Conservation (phyloP, 2,329 filamentous ascomycete species). For the Trichoderma arundinaceum region DNA sequence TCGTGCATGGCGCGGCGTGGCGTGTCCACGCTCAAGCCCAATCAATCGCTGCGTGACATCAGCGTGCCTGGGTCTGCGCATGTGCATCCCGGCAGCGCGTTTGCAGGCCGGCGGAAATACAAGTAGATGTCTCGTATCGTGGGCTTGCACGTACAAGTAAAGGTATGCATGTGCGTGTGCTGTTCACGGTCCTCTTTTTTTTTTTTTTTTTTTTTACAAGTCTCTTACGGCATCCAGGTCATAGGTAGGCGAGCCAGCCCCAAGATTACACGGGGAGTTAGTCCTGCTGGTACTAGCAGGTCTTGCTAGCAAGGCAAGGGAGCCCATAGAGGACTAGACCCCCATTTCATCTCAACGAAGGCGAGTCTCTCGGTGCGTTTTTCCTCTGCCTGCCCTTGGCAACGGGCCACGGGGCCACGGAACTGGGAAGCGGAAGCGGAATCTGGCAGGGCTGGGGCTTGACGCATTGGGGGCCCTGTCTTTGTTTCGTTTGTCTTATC, state of each 20-base stretch:
- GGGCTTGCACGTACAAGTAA: constrained; percentile 1
- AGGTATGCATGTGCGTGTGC: not conserved
- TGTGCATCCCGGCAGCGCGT: not conserved
- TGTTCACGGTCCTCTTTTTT: not conserved
- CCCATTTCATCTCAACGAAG: not conserved
- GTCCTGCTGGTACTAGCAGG: too few species aligned
- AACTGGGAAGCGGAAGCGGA: constrained; percentile 2
- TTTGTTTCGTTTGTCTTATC: constrained; percentile 12
- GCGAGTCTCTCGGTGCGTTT: constrained; percentile 2
- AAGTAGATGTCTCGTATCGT: not conserved
- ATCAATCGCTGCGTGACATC: too few species aligned
- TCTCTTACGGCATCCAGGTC: not conserved
- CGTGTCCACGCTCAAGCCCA: constrained; percentile 24
- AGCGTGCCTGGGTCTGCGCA: too few species aligned
- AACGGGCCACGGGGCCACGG: constrained; percentile 4
- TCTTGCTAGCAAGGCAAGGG: not conserved
- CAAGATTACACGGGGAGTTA: too few species aligned
- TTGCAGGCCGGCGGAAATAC: not conserved
- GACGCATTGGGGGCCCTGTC: not conserved
- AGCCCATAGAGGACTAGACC: not conserved
- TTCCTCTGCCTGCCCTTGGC: not conserved
- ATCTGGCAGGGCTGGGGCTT: constrained; percentile 16
- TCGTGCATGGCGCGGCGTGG: constrained; percentile 27
- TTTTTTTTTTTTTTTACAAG: not conserved
- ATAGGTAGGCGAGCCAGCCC: too few species aligned